Evolutionary conservation across 2,329 filamentous ascomycete genomes (phyloP), one percentile per base, ranked within the genome.

Genomic region (Arthrobotrys sinensis): DNA sequence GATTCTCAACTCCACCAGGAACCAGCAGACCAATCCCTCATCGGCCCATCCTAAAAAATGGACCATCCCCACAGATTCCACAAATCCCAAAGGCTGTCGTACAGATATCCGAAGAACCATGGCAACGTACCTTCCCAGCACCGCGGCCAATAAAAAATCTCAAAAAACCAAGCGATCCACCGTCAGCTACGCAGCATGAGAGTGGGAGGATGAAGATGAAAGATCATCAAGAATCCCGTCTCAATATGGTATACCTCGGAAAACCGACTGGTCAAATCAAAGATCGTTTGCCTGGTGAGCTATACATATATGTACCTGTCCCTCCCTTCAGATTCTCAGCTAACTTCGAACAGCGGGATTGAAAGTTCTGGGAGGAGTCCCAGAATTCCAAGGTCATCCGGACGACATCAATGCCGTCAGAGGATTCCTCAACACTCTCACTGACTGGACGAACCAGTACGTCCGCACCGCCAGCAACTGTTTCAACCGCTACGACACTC

Each of bases 171-270:
- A 34, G 21, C n/a, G 72, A 76, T 16, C 36, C 38, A 24, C 72
- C 55, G 8, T 32, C 48, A 6, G 7, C 21, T 0, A 55, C 10
- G 10, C 57, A 57, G 10, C 52, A 66, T 6, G 3, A 16, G 0
- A 57, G 60, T 14, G 65, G 66, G 28, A 50, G 24, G 8, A 70
- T 70, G 65, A 34, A 28, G 32, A 21, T 57, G 36, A 32, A 12
- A 6, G 48, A 70, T 6, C 11, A 40, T 10, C 65, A 67, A 5
- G 45, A 62, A 24, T 78, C 53, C 14, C 5, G 60, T 7, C 24
- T 34, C 11, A 71, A 68, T 21, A 62, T 78, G 62, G 34, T 63
- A 12, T 55, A 57, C 24, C 50, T 72, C 8, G 75, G 75, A 21
- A 78, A 67, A 36, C 60, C 75, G 12, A 40, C 12, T 10, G 57